Percentiles rank a stretch among this genome's conserved stretches.
Evolutionary conservation across 148 eudicot species (phyloP).

Genomic region (Arctostaphylos glauca): DNA sequence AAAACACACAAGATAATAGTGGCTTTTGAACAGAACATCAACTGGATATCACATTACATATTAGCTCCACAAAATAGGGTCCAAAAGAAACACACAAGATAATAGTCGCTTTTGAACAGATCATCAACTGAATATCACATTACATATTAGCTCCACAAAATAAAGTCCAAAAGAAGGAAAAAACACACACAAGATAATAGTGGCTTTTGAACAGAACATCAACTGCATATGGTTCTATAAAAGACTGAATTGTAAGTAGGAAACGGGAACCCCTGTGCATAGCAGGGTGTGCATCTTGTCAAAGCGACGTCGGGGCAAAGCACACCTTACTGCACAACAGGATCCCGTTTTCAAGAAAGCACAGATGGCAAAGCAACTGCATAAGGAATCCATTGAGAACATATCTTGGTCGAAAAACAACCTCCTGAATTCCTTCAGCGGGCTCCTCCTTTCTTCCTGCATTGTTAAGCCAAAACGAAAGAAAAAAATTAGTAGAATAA

Average conservation of each 20-base stretch:
- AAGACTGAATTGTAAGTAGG: not conserved
- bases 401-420: conserved; percentile 8
- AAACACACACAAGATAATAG: not conserved
- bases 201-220: not conserved
- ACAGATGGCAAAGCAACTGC: not conserved
- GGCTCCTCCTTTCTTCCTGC: conserved; percentile 10
- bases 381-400: not conserved
- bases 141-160: not conserved
- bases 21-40: not conserved
- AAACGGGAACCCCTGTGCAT: too few relatives aligned
- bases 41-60: not conserved
- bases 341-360: not conserved
- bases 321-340: too few relatives aligned
- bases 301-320: too few relatives aligned
- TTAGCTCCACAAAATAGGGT: not conserved
- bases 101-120: not conserved
- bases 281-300: too few relatives aligned
- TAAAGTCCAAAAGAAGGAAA: too few relatives aligned
- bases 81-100: conserved; percentile 8
- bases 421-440: conserved; percentile 18
- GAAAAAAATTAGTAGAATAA: not conserved
- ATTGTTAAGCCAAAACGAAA: not conserved
- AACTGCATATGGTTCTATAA: conserved; percentile 3
- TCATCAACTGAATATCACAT: not conserved
- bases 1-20: not conserved